Evolutionary conservation across 1,284 basidiomycete genomes (phyloP), one percentile per base, ranked within the genome.

Genomic region (Sanghuangporus baumii): DNA sequence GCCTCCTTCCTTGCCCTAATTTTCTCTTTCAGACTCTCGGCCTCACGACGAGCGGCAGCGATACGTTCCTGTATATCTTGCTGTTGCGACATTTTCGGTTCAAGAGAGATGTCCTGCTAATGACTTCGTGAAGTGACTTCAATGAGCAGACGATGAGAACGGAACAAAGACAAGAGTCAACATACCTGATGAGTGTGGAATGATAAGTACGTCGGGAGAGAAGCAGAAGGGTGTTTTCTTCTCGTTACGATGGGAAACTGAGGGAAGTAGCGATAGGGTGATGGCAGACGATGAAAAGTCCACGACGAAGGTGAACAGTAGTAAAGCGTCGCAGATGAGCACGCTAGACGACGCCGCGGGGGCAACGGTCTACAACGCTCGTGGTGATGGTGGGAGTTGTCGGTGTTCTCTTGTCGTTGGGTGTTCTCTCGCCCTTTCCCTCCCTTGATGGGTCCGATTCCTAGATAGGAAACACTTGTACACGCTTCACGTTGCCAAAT

Each of bases 21-120:
- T 86, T 95, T 96, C 82, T 98, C 96, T 80, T 97, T 98, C 78
- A 98, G 78, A 72, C 86, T 90, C 76, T 99, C 96, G 46, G 95
- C 94, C 78, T 98, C 96, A 73, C 96, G 86, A 72, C 96, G 88
- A 63, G 96, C 96, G 57, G 95, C 93, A 61, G 95, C 93, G 75
- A 99, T 98, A 73, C 92, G 80, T 79, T 96, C 94, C 75, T 95
- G 93, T 70, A 96, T 93, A 74, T 96, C 93, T 73, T 87, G 85
- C 61, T 81, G 81, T 80, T 91, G 88, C 71, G 89, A 87, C 89
- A 91, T 91, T 70, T 65, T 73, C 71, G 69, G 4, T 18, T 71
- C 47, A 60, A 31, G 62, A 59, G n/a, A 60, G 64, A 66, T 59
- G 59, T 50, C 67, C 61, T 57, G 57, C 60, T 65, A 51, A 60